Base-by-base conservation (phyloP, 2,329 filamentous ascomycete species). In the Elsinoe fawcettii region DNA sequence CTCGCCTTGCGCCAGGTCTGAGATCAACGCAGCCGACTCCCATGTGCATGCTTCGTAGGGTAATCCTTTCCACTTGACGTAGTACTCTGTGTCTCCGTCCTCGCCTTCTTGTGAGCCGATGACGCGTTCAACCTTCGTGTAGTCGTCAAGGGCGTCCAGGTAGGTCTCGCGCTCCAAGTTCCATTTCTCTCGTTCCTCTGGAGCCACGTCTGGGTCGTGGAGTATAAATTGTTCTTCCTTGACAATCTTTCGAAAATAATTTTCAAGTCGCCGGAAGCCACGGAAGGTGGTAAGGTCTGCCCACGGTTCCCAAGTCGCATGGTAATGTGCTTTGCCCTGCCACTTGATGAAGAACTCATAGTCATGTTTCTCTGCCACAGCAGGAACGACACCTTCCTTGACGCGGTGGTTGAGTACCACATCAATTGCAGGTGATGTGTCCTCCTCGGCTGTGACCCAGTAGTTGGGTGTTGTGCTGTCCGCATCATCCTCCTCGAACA, bases 331-430 rank as follows among this genome's bases (percentile, higher is more conserved):
- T 72, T 90, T 89, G 63, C 86, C 89, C 72, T 96, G 89, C 93
- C 95, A 99, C 75, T 99, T 99, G 72, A 99, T 90, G 63, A 82
- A 77, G 65, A 83, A 99, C 67, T 97, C 90, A 65, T 93, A 96
- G 67, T 96, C 88, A 55, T 90, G 82, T 63, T 88, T 84, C 57
- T 71, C 69, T 16, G 76, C 75, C 12, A 78, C 60, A 14, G 58
- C 60, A 7, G 65, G 56, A 32, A 69, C 67, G 64, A 60, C 53
- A 49, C 80, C 88, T 32, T 89, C 86, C 69, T 84, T 88, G 36
- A 88, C 75, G 51, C 87, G 84, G 71, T 97, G 91, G 62, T 95
- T 88, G 56, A 99, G 82, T 55, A 99, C 87, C 62, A 88, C 84
- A 69, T 99, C 93, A 63, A 99, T 90, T 64, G 90, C 90, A 16